Evolutionary conservation across 1,284 basidiomycete genomes (phyloP).

Genomic region (Dichomitus squalens): DNA sequence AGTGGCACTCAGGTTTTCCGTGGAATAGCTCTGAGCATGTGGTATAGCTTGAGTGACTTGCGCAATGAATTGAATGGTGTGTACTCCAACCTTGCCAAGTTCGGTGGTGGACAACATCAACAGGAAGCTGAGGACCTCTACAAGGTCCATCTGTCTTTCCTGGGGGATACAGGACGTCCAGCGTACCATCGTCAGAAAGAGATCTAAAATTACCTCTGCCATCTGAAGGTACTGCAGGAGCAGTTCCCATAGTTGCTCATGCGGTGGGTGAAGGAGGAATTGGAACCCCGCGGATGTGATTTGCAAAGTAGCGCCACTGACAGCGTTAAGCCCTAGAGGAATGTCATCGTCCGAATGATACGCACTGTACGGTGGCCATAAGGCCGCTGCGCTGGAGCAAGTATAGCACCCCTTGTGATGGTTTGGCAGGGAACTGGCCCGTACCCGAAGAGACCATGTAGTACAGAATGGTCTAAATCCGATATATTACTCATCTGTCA

Average conservation of each 20-base stretch:
- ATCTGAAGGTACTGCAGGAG: conserved; percentile 88
- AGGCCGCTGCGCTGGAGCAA: conserved; percentile 86
- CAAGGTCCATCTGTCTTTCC: conserved; percentile 88
- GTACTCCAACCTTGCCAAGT: conserved; percentile 69
- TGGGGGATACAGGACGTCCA: conserved; percentile 33
- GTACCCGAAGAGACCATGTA: conserved; percentile 97
- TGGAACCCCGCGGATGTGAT: conserved; percentile 98
- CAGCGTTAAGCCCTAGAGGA: conserved; percentile 5
- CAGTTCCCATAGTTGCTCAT: conserved; percentile 97
- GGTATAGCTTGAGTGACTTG: conserved; percentile 7
- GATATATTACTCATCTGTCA: conserved; percentile 7
- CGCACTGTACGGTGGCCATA: conserved; percentile 72
- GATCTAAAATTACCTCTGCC: conserved; percentile 60
- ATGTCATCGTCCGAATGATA: background rate
- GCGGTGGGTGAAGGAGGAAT: conserved; percentile 95
- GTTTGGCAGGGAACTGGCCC: conserved; percentile 64
- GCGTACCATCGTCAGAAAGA: conserved; percentile 4
- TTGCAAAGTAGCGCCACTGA: conserved; percentile 58
- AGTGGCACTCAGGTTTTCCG: conserved; percentile 77
- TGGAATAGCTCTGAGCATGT: conserved; percentile 79
- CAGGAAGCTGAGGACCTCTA: conserved; percentile 92
- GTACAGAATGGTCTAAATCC: conserved; percentile 86
- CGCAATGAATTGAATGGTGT: conserved; percentile 7
- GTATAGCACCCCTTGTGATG: conserved; percentile 82
- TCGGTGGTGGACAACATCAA: conserved; percentile 97